Percentiles rank a stretch among this genome's conserved stretches.
Evolutionary conservation across 768 basidiomycete species (phyloP).

Genomic region (Termitomyces bulborhizus): DNA sequence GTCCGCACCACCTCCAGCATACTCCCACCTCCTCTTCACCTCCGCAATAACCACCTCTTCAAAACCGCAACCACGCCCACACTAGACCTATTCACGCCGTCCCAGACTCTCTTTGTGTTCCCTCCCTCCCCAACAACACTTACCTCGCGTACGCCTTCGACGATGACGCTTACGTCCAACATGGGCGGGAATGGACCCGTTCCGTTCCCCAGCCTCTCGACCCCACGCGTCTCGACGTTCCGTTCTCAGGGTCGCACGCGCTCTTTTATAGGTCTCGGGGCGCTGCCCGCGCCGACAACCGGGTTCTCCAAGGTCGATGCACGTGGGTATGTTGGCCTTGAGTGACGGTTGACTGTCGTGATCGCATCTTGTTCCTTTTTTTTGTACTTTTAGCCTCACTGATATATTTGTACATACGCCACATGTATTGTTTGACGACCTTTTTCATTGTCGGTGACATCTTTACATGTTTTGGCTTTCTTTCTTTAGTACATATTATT

Average conservation of each 20-base stretch:
- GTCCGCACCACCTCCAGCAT: conserved; percentile 49
- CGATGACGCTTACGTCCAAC: conserved; percentile 75
- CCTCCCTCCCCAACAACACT: conserved; percentile 62
- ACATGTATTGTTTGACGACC: background rate
- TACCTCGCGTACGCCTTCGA: conserved; percentile 65
- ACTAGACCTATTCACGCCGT: conserved; percentile 44
- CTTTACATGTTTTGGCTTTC: no score
- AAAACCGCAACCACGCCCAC: conserved; percentile 20
- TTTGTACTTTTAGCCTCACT: conserved; percentile 12
- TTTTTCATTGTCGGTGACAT: background rate
- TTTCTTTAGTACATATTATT: background rate
- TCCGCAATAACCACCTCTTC: conserved; percentile 32
- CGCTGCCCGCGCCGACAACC: conserved; percentile 69
- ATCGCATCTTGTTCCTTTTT: background rate
- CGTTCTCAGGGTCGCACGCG: conserved; percentile 59
- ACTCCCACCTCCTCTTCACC: conserved; percentile 53
- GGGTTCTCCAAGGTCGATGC: conserved; percentile 82
- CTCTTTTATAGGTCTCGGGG: conserved; percentile 68
- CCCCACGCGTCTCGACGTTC: conserved; percentile 68
- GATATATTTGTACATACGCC: conserved; percentile 16
- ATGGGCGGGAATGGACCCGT: conserved; percentile 27
- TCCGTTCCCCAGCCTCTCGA: conserved; percentile 53
- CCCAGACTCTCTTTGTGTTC: conserved; percentile 84
- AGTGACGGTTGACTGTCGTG: conserved; percentile 17
- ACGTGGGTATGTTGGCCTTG: conserved; percentile 67